Conservation (phyloP, 768 basidiomycete species). For the Lentinula detonsa region DNA sequence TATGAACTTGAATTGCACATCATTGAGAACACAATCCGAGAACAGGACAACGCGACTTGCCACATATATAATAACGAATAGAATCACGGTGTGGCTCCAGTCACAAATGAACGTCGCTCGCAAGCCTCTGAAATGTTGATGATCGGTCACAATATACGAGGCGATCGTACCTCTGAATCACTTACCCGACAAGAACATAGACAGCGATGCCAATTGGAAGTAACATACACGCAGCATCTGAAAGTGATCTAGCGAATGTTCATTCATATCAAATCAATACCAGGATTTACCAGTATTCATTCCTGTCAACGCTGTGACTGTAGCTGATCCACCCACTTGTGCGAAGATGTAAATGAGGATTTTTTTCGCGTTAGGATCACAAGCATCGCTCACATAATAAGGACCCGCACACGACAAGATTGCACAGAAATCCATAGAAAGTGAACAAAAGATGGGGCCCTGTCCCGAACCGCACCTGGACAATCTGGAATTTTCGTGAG, state of each 20-base stretch:
- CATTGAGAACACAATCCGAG: conserved; percentile 12
- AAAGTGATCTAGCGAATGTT: not conserved
- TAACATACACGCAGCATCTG: conserved; percentile 36
- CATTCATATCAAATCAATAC: not conserved
- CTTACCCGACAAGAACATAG: conserved; percentile 28
- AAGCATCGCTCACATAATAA: conserved; percentile 32
- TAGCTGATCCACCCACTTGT: conserved; percentile 38
- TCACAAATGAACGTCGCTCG: conserved; percentile 40
- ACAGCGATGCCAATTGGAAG: conserved; percentile 39
- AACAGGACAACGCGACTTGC: conserved; percentile 6
- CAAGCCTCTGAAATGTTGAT: conserved; percentile 20
- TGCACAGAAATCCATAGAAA: conserved; percentile 46
- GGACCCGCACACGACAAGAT: conserved; percentile 44
- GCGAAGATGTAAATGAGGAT: not conserved
- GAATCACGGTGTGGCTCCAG: conserved; percentile 39
- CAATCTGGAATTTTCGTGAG: conserved; percentile 27
- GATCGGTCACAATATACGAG: not conserved
- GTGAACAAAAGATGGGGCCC: conserved; percentile 42
- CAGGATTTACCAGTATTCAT: conserved; percentile 24
- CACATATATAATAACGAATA: conserved; percentile 33
- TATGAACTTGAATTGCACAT: conserved; percentile 16
- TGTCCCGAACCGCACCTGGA: conserved; percentile 41
- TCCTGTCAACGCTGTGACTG: conserved; percentile 38
- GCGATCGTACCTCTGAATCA: not conserved
- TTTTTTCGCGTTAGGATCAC: no score